phyloP scores from a whole-genome alignment of 805 yeast species.

The Candida vaughaniae region DNA sequence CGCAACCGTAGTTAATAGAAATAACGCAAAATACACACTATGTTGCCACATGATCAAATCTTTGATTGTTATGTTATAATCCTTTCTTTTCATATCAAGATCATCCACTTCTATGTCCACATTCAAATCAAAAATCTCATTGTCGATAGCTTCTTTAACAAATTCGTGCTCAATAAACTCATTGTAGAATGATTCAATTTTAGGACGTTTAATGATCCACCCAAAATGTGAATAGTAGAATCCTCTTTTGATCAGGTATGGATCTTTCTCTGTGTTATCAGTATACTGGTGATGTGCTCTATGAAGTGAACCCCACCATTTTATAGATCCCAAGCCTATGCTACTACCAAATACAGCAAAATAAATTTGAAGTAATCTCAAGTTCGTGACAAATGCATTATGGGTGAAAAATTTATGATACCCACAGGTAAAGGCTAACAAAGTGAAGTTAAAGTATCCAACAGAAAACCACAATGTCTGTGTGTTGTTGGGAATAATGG shows the following conservation, averaged over 20 bases:
- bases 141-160: conserved; percentile 17
- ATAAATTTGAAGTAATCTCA: conserved; percentile 39
- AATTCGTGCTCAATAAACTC: conserved; percentile 39
- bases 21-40: conserved; percentile 22
- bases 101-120: conserved; percentile 30
- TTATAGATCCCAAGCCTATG: conserved; percentile 72
- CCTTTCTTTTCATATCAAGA: conserved; percentile 13
- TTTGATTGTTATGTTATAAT: conserved; percentile 18
- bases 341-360: conserved; percentile 67
- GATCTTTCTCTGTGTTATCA: conserved; percentile 82
- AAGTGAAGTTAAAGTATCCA: conserved; percentile 33
- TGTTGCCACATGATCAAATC: conserved; percentile 37
- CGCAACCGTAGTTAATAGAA: conserved; percentile 27
- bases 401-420: conserved; percentile 45
- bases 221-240: conserved; percentile 83
- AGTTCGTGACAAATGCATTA: conserved; percentile 31
- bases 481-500: conserved; percentile 26
- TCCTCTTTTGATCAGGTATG: conserved; percentile 81
- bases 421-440: conserved; percentile 42
- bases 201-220: conserved; percentile 73
- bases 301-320: conserved; percentile 82
- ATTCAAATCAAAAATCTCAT: conserved; percentile 11
- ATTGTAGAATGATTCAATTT: conserved; percentile 27
- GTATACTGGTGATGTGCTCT: conserved; percentile 88
- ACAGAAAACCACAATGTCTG: conserved; percentile 28